phyloP scores from a whole-genome alignment of 768 basidiomycete species.

The Phylloporus sp. region DNA sequence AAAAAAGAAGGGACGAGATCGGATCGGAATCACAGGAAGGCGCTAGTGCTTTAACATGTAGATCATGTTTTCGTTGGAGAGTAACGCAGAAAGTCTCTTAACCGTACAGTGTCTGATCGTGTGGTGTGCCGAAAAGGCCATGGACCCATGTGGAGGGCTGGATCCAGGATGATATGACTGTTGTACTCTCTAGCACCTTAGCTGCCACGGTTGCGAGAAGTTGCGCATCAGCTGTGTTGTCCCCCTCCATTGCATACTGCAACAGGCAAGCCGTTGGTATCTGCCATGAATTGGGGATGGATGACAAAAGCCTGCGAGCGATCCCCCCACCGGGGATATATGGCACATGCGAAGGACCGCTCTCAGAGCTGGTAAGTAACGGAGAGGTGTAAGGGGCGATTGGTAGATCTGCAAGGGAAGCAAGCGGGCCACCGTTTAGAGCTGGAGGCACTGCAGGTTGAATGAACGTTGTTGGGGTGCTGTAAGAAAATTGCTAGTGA shows the following conservation, averaged over 20 bases:
- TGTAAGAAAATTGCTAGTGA: slow-evolving; percentile 23
- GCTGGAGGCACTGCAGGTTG: slow-evolving; percentile 41
- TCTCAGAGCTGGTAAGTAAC: slow-evolving; percentile 29
- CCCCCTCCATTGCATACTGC: slow-evolving; percentile 79
- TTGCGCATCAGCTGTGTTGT: slow-evolving; percentile 71
- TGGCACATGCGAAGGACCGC: slow-evolving; percentile 41
- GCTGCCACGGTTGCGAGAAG: slow-evolving; percentile 53
- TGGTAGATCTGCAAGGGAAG: slow-evolving; percentile 42
- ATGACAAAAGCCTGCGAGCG: slow-evolving; percentile 58
- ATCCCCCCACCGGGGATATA: slow-evolving; percentile 81
- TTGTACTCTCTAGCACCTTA: slow-evolving; percentile 43
- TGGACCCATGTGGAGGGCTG: slow-evolving; percentile 62
- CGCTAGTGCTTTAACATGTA: slow-evolving; percentile 33
- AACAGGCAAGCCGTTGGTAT: slow-evolving; percentile 58
- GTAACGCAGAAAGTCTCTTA: slow-evolving; percentile 26
- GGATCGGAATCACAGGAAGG: slow-evolving; percentile 63
- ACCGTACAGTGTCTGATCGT: slow-evolving; percentile 71
- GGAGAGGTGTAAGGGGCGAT: slow-evolving; percentile 56
- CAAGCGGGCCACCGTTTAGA: slow-evolving; percentile 42
- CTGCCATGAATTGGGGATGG: slow-evolving; percentile 47
- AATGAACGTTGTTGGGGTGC: slow-evolving; percentile 65
- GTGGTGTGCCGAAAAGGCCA: slow-evolving; percentile 65
- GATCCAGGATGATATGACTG: slow-evolving; percentile 41
- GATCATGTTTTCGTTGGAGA: neutral
- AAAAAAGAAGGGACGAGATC: slow-evolving; percentile 49